phyloP scores from a whole-genome alignment of 331 rosid species.

The Phaseolus coccineus region DNA sequence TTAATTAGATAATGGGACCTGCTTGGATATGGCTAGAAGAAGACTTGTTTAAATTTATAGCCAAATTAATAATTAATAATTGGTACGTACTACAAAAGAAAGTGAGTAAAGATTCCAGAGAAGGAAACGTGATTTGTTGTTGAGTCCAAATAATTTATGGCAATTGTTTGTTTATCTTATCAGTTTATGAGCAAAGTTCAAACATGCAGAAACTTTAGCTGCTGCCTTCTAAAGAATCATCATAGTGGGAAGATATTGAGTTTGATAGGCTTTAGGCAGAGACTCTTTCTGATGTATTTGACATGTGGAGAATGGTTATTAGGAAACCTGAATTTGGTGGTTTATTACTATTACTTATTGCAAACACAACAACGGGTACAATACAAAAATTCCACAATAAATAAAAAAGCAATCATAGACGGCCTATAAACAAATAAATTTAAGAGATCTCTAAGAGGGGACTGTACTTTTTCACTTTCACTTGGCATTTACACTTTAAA shows the following conservation, averaged over 20 bases:
- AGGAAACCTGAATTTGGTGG: slow-evolving; percentile 28
- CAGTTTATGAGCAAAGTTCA: neutral
- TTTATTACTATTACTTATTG: slow-evolving; percentile 51
- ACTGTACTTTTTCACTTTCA: slow-evolving; percentile 48
- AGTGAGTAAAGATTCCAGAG: slow-evolving; percentile 34
- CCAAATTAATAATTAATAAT: neutral
- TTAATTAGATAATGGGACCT: neutral
- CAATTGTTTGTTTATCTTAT: neutral
- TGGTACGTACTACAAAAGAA: neutral
- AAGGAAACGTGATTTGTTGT: slow-evolving; percentile 3
- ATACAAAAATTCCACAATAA: slow-evolving; percentile 56
- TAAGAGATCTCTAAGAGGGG: slow-evolving; percentile 45
- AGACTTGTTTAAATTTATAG: neutral
- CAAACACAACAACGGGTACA: slow-evolving; percentile 41
- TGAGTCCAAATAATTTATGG: slow-evolving; percentile 24
- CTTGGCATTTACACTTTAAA: slow-evolving; percentile 55
- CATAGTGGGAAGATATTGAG: neutral
- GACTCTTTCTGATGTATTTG: neutral
- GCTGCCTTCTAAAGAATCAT: too few species aligned
- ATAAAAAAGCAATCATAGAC: slow-evolving; percentile 53
- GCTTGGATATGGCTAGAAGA: neutral
- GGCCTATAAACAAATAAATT: slow-evolving; percentile 58
- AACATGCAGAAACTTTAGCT: too few species aligned
- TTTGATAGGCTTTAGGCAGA: slow-evolving; percentile 23
- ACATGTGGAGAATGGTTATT: too few species aligned